Conservation (phyloP, 495 filamentous ascomycete genomes). For the Bryoglossum gracile region DNA sequence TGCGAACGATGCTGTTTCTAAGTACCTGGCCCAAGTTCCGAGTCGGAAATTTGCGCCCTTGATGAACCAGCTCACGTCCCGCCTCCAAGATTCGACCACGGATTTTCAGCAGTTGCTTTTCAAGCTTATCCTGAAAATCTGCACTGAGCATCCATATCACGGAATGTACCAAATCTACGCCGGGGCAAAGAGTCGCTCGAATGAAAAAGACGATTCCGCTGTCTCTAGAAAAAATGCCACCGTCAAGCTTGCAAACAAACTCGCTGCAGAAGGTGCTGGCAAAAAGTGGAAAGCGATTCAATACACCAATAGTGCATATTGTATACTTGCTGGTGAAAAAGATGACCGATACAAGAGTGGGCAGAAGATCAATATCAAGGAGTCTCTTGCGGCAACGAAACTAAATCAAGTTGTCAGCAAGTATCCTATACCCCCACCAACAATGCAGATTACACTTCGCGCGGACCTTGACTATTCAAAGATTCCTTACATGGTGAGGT, state of each 20-base stretch:
- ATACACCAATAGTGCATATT: conserved; percentile 66
- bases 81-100: conserved; percentile 60
- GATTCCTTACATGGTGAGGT: conserved; percentile 62
- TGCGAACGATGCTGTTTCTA: conserved; percentile 69
- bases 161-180: conserved; percentile 94
- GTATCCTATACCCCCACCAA: conserved; percentile 74
- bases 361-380: conserved; percentile 53
- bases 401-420: conserved; percentile 51
- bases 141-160: conserved; percentile 88
- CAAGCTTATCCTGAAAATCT: conserved; percentile 69
- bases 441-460: conserved; percentile 74
- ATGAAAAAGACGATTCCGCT: conserved; percentile 63
- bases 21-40: conserved; percentile 63
- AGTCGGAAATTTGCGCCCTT: conserved; percentile 86
- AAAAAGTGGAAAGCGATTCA: conserved; percentile 60
- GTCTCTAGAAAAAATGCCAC: conserved; percentile 67
- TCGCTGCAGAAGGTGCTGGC: conserved; percentile 41
- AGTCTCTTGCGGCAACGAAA: conserved; percentile 44
- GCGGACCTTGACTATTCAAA: conserved; percentile 66
- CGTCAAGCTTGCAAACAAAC: conserved; percentile 49
- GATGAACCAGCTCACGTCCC: conserved; percentile 94
- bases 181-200: conserved; percentile 55
- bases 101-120: conserved; percentile 70
- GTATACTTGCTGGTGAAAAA: conserved; percentile 61
- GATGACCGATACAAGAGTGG: conserved; percentile 57